Percentiles rank a stretch among this genome's conserved stretches.
phyloP scores from a whole-genome alignment of 2,329 filamentous ascomycete genomes.

The Gliomastix tumulicola region DNA sequence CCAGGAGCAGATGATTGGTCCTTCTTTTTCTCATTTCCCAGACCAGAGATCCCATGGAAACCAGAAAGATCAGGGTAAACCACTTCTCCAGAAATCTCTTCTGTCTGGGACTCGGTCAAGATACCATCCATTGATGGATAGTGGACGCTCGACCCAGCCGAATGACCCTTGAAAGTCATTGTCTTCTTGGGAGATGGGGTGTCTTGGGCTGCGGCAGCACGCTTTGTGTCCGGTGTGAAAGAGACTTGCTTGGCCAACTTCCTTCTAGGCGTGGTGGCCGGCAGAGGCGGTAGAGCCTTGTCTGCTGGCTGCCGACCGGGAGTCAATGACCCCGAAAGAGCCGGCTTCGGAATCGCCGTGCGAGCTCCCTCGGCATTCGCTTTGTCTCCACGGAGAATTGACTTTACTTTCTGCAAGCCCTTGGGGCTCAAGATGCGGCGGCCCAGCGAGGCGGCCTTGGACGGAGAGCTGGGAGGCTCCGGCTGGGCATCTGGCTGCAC shows the following conservation, averaged over 20 bases:
- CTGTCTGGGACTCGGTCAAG: constrained; percentile 11
- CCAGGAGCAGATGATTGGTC: constrained; percentile 38
- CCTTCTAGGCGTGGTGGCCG: constrained; percentile 60
- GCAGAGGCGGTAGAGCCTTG: constrained; percentile 43
- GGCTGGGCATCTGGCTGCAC: constrained; percentile 28
- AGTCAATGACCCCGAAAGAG: constrained; percentile 32
- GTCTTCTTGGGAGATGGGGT: constrained; percentile 52
- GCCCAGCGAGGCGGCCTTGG: constrained; percentile 23
- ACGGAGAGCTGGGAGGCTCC: constrained; percentile 39
- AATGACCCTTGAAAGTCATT: constrained; percentile 32
- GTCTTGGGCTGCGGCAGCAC: constrained; percentile 32
- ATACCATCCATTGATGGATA: constrained; percentile 20
- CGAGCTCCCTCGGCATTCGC: constrained; percentile 26
- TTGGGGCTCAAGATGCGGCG: constrained; percentile 38
- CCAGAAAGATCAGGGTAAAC: constrained; percentile 47
- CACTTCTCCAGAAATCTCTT: constrained; percentile 15
- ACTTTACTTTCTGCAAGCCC: constrained; percentile 50
- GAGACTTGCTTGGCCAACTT: constrained; percentile 67
- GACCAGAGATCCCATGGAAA: constrained; percentile 22
- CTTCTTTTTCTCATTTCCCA: constrained; percentile 11
- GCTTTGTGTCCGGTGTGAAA: constrained; percentile 67
- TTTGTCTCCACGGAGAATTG: constrained; percentile 42
- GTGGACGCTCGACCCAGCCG: constrained; percentile 13
- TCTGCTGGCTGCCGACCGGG: constrained; percentile 31
- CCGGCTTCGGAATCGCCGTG: constrained; percentile 41